A percentile compares a stretch with the other conserved stretches of the same genome.
Conservation (phyloP, 108 stramenopile genomes). For the Phaeodactylum tricornutum region DNA sequence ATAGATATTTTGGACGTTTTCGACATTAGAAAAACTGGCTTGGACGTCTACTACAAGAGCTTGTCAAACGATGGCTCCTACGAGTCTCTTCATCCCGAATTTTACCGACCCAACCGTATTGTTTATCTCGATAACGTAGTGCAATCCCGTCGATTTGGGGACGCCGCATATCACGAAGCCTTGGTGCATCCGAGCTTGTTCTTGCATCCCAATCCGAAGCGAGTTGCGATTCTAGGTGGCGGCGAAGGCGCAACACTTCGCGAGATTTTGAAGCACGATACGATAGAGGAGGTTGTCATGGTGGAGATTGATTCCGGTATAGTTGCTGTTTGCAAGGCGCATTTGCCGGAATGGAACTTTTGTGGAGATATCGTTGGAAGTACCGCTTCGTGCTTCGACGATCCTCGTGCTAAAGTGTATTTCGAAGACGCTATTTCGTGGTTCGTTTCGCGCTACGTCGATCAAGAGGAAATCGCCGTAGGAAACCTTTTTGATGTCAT, state of each 20-base stretch:
- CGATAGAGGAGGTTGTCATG: constrained; percentile 55
- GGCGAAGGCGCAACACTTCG: constrained; percentile 74
- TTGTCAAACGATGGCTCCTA: constrained; percentile 26
- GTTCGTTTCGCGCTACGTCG: constrained; percentile 34
- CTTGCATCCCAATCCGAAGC: constrained; percentile 57
- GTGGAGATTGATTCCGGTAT: constrained; percentile 47
- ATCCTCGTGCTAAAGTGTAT: constrained; percentile 36
- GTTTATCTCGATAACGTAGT: constrained; percentile 16
- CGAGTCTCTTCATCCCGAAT: constrained; percentile 21
- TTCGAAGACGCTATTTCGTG: constrained; percentile 59
- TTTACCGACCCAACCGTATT: constrained; percentile 37
- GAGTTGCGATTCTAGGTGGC: constrained; percentile 68
- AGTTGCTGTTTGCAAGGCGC: constrained; percentile 15
- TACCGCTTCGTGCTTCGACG: constrained; percentile 46
- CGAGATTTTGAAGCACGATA: constrained; percentile 79
- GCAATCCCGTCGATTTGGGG: neutral
- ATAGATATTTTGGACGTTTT: constrained; percentile 52
- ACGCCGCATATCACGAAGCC: constrained; percentile 42
- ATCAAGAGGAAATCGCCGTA: constrained; percentile 1
- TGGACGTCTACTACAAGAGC: constrained; percentile 28
- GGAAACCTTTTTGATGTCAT: constrained; percentile 22
- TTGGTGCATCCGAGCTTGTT: constrained; percentile 94
- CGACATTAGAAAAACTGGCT: neutral
- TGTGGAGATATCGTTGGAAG: constrained; percentile 14
- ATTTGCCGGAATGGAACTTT: constrained; percentile 37